Percentiles rank a stretch among this genome's conserved stretches.
These are phyloP conservation scores for Penicillium crustosum DNA, from an alignment of 2,329 filamentous ascomycete genomes.

Conservation along the genomic window DNA sequence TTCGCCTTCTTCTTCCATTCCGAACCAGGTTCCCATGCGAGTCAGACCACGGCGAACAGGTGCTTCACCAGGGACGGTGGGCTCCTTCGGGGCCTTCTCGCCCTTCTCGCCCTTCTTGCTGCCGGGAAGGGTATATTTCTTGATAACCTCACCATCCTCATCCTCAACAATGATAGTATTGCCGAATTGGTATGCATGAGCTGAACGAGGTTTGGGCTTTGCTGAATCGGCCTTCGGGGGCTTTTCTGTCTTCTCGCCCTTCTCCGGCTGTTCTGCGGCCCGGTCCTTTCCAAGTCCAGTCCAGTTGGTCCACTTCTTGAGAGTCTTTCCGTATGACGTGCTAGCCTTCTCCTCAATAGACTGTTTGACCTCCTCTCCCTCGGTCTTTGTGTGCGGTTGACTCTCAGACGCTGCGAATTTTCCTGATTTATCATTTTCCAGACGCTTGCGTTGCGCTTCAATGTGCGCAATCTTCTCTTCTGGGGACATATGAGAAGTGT, in stretches of 20 bases:
- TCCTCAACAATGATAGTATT: slow-evolving; percentile 72
- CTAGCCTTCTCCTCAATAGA: slow-evolving; percentile 37
- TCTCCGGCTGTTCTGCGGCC: slow-evolving; percentile 20
- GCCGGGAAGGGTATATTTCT: slow-evolving; percentile 64
- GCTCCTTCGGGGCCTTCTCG: slow-evolving; percentile 24
- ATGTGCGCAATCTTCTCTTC: slow-evolving; percentile 64
- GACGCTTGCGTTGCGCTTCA: slow-evolving; percentile 47
- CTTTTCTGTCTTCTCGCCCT: slow-evolving; percentile 25
- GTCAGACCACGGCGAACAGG: slow-evolving; percentile 53
- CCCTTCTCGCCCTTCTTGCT: slow-evolving; percentile 38
- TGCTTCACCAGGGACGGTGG: slow-evolving; percentile 31
- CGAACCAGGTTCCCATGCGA: slow-evolving; percentile 62
- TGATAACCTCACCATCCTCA: slow-evolving; percentile 67
- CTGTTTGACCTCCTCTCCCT: slow-evolving; percentile 45
- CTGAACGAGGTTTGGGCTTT: slow-evolving; percentile 50
- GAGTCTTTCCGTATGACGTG: slow-evolving; percentile 42
- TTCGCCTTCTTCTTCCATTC: slow-evolving; percentile 37
- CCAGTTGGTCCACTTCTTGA: slow-evolving; percentile 50
- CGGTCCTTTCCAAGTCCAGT: slow-evolving; percentile 43
- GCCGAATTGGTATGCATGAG: slow-evolving; percentile 66
- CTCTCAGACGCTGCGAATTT: slow-evolving; percentile 49
- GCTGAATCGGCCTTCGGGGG: slow-evolving; percentile 16
- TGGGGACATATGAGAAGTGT: slow-evolving; percentile 48
- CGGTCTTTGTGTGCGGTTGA: slow-evolving; percentile 44
- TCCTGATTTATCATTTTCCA: slow-evolving; percentile 54